These are phyloP conservation scores for Eucalyptus regnans DNA, from an alignment of 345 rosid genomes.

Conservation along the genomic window DNA sequence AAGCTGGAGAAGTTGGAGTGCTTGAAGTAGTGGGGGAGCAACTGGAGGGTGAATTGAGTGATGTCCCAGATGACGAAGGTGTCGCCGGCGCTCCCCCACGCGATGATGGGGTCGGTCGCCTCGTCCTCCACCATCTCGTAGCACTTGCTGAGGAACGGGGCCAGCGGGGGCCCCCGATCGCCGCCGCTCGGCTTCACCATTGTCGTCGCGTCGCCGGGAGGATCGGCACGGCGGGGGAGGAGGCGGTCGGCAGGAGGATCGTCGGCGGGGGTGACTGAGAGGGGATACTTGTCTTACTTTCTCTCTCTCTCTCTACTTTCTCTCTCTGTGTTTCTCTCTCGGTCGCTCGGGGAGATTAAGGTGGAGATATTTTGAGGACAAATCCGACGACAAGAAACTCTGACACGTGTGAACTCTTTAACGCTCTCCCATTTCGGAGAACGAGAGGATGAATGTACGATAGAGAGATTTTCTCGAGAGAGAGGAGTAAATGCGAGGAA, in stretches of 20 bases:
- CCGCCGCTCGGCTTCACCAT: slow-evolving; percentile 27
- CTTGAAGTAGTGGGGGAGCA: slow-evolving; percentile 73
- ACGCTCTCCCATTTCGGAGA: background rate
- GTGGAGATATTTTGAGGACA: background rate
- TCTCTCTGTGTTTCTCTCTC: background rate
- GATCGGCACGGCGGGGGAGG: background rate
- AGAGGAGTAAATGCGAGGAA: background rate
- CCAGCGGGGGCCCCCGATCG: slow-evolving; percentile 23
- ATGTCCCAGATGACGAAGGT: slow-evolving; percentile 56
- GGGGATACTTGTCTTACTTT: background rate
- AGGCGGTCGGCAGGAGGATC: background rate
- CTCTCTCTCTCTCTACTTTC: background rate
- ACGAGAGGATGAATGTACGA: background rate
- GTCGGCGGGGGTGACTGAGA: background rate
- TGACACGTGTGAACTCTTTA: background rate
- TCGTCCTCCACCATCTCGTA: slow-evolving; percentile 84
- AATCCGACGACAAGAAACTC: background rate
- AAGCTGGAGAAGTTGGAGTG: slow-evolving; percentile 79
- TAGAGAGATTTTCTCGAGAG: background rate
- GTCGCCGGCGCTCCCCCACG: slow-evolving; percentile 41
- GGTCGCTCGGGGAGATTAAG: background rate
- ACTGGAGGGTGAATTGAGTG: slow-evolving; percentile 46
- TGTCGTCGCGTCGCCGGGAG: background rate
- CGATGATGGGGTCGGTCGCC: slow-evolving; percentile 45
- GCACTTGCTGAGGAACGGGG: slow-evolving; percentile 78